phyloP scores from a whole-genome alignment of 2,329 filamentous ascomycete genomes.

The Capronia americana region DNA sequence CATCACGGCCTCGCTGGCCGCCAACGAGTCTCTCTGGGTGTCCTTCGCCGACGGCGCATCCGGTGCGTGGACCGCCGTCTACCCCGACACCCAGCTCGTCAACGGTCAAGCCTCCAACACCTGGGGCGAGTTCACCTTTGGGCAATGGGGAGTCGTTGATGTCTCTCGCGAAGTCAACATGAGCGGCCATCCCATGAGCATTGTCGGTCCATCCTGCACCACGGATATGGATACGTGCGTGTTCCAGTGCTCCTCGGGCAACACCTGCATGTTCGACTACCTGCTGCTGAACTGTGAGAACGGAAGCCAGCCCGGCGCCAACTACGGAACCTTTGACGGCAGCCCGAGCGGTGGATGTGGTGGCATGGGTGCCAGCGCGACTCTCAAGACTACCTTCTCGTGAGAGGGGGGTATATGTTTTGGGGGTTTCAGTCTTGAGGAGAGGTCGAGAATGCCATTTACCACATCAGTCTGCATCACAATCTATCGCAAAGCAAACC shows the following conservation, averaged over 20 bases:
- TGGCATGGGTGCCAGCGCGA: constrained; percentile 38
- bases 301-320: constrained; percentile 37
- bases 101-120: constrained; percentile 39
- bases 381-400: constrained; percentile 35
- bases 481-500: neutral
- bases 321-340: constrained; percentile 37
- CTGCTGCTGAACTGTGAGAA: constrained; percentile 39
- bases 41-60: constrained; percentile 38
- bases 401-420: constrained; percentile 6
- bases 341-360: constrained; percentile 37
- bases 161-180: constrained; percentile 41
- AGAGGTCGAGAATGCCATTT: neutral
- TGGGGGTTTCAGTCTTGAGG: neutral
- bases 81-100: constrained; percentile 35
- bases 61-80: constrained; percentile 37
- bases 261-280: constrained; percentile 36
- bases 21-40: constrained; percentile 28
- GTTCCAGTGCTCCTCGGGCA: constrained; percentile 35
- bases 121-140: constrained; percentile 40
- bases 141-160: constrained; percentile 37
- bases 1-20: constrained; percentile 37
- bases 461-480: neutral
- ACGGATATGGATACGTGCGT: constrained; percentile 41
- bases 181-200: constrained; percentile 38
- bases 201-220: constrained; percentile 36